Percentiles rank a stretch among this genome's conserved stretches.
These are phyloP conservation scores for Aspergillus sp. DNA, from an alignment of 2,329 filamentous ascomycete species.

Conservation along the genomic window DNA sequence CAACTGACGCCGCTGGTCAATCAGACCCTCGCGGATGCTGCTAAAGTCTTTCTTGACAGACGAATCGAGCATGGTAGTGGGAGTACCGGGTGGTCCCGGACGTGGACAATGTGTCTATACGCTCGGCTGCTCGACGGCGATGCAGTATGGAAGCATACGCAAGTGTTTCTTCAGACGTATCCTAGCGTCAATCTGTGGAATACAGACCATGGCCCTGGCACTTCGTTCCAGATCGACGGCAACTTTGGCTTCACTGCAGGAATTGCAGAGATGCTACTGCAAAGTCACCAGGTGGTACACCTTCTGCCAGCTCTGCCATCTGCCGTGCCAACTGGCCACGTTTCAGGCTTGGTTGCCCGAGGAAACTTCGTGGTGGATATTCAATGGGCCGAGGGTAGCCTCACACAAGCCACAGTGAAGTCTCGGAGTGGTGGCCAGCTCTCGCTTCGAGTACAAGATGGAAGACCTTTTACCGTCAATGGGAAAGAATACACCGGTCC, in stretches of 20 bases:
- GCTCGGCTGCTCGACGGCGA: slow-evolving; percentile 42
- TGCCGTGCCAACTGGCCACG: slow-evolving; percentile 26
- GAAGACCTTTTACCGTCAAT: not conserved
- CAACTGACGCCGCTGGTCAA: slow-evolving; percentile 33
- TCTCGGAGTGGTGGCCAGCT: slow-evolving; percentile 1
- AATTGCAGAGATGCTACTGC: slow-evolving; percentile 45
- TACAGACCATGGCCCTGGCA: slow-evolving; percentile 12
- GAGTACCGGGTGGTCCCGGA: slow-evolving; percentile 49
- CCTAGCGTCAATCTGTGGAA: slow-evolving; percentile 12
- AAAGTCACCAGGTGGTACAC: slow-evolving; percentile 31
- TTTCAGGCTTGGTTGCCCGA: slow-evolving; percentile 32
- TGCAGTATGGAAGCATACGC: slow-evolving; percentile 35
- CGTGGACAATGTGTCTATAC: slow-evolving; percentile 48
- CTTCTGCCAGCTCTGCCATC: slow-evolving; percentile 36
- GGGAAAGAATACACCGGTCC: not conserved
- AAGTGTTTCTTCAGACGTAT: slow-evolving; percentile 18
- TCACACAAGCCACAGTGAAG: slow-evolving; percentile 11
- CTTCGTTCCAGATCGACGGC: slow-evolving; percentile 49
- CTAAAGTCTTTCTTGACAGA: slow-evolving; percentile 9
- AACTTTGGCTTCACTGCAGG: slow-evolving; percentile 48
- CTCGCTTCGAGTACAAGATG: slow-evolving; percentile 6
- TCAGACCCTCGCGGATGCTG: slow-evolving; percentile 23
- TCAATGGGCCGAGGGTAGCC: slow-evolving; percentile 25
- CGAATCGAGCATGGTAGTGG: slow-evolving; percentile 26
- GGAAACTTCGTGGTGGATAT: slow-evolving; percentile 36